phyloP scores from a whole-genome alignment of 768 basidiomycete genomes.

The Glaciozyma martinii region DNA sequence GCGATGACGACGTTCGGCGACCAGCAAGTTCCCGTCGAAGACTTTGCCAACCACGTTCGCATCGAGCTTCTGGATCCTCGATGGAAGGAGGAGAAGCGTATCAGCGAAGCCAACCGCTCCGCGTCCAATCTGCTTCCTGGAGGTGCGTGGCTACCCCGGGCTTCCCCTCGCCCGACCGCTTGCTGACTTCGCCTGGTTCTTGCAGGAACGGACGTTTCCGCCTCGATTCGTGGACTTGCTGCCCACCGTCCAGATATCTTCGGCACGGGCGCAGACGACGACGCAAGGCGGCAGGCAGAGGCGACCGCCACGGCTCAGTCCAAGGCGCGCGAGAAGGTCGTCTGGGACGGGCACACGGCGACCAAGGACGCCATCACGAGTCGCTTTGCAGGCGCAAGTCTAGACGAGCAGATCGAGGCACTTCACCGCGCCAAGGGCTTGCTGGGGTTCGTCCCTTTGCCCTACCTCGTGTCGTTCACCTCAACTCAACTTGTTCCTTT shows the following conservation, averaged over 20 bases:
- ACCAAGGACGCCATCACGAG: conserved; percentile 84
- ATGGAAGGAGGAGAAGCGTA: conserved; percentile 94
- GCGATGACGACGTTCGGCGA: conserved; percentile 71
- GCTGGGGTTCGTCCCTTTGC: conserved; percentile 55
- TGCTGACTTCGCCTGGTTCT: neutral
- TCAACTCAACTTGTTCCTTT: neutral
- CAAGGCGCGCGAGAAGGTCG: conserved; percentile 84
- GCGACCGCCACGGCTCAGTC: conserved; percentile 71
- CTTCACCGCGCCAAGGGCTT: conserved; percentile 85
- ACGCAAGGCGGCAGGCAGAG: conserved; percentile 62
- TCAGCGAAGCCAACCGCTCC: conserved; percentile 76
- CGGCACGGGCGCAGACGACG: conserved; percentile 76
- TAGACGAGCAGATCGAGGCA: conserved; percentile 96
- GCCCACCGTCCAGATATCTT: conserved; percentile 96
- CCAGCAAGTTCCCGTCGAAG: conserved; percentile 93
- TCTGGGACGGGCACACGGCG: conserved; percentile 98
- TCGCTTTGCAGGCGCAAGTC: conserved; percentile 85
- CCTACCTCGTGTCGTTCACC: neutral
- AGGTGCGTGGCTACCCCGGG: conserved; percentile 29
- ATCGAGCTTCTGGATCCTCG: conserved; percentile 94
- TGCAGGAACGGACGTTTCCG: conserved; percentile 83
- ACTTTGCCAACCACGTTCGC: conserved; percentile 94
- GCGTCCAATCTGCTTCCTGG: conserved; percentile 41
- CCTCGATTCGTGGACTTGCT: conserved; percentile 85
- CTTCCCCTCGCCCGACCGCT: neutral